A percentile compares a stretch with the other conserved stretches of the same genome.
phyloP scores from a whole-genome alignment of 2,329 filamentous ascomycete genomes.

The Aspergillus puulaauensis region DNA sequence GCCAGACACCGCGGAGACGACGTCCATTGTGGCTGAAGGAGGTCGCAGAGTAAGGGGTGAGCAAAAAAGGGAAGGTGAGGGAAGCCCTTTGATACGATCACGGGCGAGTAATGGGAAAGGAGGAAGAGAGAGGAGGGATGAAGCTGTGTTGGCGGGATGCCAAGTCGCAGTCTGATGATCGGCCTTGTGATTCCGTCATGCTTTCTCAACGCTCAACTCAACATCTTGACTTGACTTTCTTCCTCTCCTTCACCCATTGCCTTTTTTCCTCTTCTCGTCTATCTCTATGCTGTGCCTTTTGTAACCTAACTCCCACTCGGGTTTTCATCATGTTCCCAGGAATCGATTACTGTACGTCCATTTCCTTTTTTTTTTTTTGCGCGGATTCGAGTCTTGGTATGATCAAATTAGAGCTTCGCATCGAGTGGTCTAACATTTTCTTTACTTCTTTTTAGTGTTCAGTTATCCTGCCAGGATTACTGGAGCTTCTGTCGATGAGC shows the following conservation, averaged over 20 bases:
- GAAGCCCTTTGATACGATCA: neutral
- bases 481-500: slow-evolving; percentile 65
- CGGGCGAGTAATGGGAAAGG: neutral
- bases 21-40: slow-evolving; percentile 69
- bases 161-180: slow-evolving; percentile 9
- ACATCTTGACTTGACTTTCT: slow-evolving; percentile 5
- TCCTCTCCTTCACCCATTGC: neutral
- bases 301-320: slow-evolving; percentile 4
- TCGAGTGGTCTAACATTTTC: slow-evolving; percentile 14
- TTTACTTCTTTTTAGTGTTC: slow-evolving; percentile 52
- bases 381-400: neutral
- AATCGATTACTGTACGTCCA: slow-evolving; percentile 57
- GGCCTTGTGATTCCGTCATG: slow-evolving; percentile 15
- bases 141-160: neutral
- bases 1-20: slow-evolving; percentile 86
- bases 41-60: neutral
- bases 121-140: neutral
- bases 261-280: slow-evolving; percentile 4
- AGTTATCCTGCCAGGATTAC: slow-evolving; percentile 56
- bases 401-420: slow-evolving; percentile 8
- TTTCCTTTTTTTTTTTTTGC: slow-evolving; percentile 5
- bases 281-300: slow-evolving; percentile 1
- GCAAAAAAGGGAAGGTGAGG: neutral
- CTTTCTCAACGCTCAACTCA: neutral
- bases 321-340: slow-evolving; percentile 59